Base-by-base conservation (phyloP, 257 asterid species). In the Penstemon davidsonii region DNA sequence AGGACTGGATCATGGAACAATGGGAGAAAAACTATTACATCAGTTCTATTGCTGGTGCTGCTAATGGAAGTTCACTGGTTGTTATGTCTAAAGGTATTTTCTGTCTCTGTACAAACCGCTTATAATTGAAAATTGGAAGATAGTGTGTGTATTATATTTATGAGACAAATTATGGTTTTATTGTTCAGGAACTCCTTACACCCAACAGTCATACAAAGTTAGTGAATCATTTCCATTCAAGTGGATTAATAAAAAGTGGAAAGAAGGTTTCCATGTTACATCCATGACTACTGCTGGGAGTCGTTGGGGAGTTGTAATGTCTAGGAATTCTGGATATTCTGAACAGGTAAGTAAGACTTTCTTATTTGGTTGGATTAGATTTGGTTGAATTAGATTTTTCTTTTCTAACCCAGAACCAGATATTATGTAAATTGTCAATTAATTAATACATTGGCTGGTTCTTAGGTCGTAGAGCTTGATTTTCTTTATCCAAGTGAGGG, bases 271-370 rank as follows among this genome's bases (percentile, higher is more conserved):
- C 73, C 98, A 93, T 68, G 98, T 90, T 47, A 93, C 98, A 8
- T 93, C 98, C 61, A 93, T 93, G 98, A 90, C 98, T 39, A 93
- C 98, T 55, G 98, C 98, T 72, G 98, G 97, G 71, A 93, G 81
- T 79, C 96, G 98, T 65, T 93, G 98, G 98, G 98, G 96, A 68
- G 98, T 93, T 63, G 98, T 93, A 54, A 93, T 93, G 98, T 93
- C 98, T 67, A 75, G 97, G 78, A 90, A 90, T 67, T 80, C 97
- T 0, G 98, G 98, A 65, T 93, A 78, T 69, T 87, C 96, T 33
- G 98, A 93, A 74, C 98, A 93, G 95, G 98, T 93, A 81, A 49
- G 98, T 93, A 81, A 49, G 44, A 45, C 41, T 9, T 67, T 37
- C 50, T 45, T 71, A 36, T 5, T 58, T 61, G 60, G 56, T n/a